Percentiles rank a stretch among this genome's conserved stretches.
Evolutionary conservation across 768 basidiomycete genomes (phyloP).

Genomic region (Trichaptum fuscoviolaceum): DNA sequence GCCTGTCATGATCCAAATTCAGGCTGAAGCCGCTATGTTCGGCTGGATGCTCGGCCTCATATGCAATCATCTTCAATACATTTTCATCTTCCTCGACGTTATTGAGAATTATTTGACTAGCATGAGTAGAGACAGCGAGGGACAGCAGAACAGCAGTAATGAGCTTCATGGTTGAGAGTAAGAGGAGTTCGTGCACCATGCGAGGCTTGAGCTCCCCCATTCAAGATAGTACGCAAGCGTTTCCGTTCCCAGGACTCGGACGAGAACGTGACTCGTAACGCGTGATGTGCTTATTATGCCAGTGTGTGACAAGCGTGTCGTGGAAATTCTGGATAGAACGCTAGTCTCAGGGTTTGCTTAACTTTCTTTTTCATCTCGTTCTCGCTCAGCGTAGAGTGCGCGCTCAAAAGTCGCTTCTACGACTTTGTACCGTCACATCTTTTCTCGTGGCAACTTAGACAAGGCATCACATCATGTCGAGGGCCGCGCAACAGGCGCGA

Average conservation of each 20-base stretch:
- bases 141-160: conserved; percentile 37
- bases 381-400: neutral
- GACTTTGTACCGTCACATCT: neutral
- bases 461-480: conserved; percentile 49
- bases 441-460: neutral
- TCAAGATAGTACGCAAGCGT: neutral
- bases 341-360: neutral
- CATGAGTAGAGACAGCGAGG: conserved; percentile 29
- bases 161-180: conserved; percentile 40
- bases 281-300: neutral
- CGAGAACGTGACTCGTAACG: no score
- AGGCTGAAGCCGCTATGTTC: conserved; percentile 58
- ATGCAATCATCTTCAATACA: neutral
- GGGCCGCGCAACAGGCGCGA: conserved; percentile 52
- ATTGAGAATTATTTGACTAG: neutral
- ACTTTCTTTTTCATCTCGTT: neutral
- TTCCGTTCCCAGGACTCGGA: neutral
- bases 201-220: conserved; percentile 1
- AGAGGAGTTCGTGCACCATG: conserved; percentile 4
- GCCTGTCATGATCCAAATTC: conserved; percentile 62
- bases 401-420: neutral
- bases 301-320: neutral
- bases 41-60: neutral
- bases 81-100: neutral
- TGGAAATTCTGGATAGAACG: neutral